These are phyloP conservation scores for Epicoccum nigrum DNA, from an alignment of 2,329 filamentous ascomycete genomes.

Conservation along the genomic window DNA sequence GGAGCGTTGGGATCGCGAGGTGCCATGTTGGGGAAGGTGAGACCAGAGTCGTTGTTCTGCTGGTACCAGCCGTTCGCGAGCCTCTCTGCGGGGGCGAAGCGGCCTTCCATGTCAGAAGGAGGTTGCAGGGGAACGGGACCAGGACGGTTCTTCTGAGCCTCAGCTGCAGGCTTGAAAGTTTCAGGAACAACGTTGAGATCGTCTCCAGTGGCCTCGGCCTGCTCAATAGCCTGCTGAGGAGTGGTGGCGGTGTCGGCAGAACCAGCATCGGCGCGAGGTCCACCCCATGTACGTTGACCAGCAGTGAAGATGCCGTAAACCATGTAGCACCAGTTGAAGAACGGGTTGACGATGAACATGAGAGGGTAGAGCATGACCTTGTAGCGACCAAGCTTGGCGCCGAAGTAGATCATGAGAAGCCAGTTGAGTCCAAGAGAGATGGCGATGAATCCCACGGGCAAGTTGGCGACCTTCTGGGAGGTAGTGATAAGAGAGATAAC, in stretches of 20 bases:
- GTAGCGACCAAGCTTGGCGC: conserved; percentile 80
- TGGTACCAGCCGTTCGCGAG: conserved; percentile 72
- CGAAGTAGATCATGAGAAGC: conserved; percentile 95
- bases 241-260: conserved; percentile 77
- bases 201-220: conserved; percentile 78
- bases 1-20: conserved; percentile 54
- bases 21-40: conserved; percentile 59
- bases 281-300: conserved; percentile 93
- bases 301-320: conserved; percentile 95
- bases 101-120: conserved; percentile 75
- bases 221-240: conserved; percentile 81
- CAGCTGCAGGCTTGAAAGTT: conserved; percentile 68
- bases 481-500: conserved; percentile 84
- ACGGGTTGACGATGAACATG: conserved; percentile 94
- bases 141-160: conserved; percentile 56
- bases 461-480: conserved; percentile 74
- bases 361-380: conserved; percentile 95
- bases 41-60: conserved; percentile 70
- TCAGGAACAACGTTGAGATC: conserved; percentile 90
- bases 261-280: conserved; percentile 86
- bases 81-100: conserved; percentile 74
- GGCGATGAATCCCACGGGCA: conserved; percentile 92
- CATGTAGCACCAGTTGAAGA: conserved; percentile 99
- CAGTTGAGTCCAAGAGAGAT: conserved; percentile 93
- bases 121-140: conserved; percentile 70